These are phyloP conservation scores for Boletus coccyginus DNA, from an alignment of 768 basidiomycete genomes.

Conservation along the genomic window DNA sequence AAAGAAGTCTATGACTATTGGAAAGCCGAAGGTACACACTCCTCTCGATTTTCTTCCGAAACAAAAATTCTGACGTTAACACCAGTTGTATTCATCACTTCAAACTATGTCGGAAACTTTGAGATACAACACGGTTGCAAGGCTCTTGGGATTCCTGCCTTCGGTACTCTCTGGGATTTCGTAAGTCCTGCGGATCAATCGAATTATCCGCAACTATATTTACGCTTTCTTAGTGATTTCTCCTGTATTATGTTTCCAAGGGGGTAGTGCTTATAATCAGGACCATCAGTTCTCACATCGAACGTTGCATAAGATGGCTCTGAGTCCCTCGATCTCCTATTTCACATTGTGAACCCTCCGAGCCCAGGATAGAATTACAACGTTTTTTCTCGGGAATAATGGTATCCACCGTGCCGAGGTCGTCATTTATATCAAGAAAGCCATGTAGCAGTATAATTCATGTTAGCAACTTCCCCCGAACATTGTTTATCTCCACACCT, in stretches of 20 bases:
- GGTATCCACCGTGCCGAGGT: conserved; percentile 2
- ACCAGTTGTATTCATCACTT: conserved; percentile 76
- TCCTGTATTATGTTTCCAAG: background rate
- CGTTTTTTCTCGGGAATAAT: conserved; percentile 1
- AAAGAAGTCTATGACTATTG: conserved; percentile 66
- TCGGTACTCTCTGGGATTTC: conserved; percentile 74
- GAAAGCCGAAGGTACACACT: conserved; percentile 60
- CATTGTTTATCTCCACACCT: conserved; percentile 9
- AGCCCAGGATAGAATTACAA: background rate
- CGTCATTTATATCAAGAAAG: background rate
- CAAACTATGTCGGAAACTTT: conserved; percentile 75
- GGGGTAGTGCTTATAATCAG: background rate
- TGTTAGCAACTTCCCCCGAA: background rate
- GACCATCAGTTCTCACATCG: conserved; percentile 2
- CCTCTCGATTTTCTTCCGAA: background rate
- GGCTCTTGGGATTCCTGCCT: conserved; percentile 61
- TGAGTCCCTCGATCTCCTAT: background rate
- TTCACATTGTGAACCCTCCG: conserved; percentile 3
- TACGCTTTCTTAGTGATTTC: conserved; percentile 21
- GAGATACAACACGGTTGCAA: conserved; percentile 82
- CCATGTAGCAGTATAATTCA: conserved; percentile 1
- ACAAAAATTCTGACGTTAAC: background rate
- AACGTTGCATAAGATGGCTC: conserved; percentile 4
- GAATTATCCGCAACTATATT: background rate
- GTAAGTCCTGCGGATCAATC: conserved; percentile 25